Evolutionary conservation across 345 rosid genomes (phyloP).

Genomic region (Reutealis trisperma): DNA sequence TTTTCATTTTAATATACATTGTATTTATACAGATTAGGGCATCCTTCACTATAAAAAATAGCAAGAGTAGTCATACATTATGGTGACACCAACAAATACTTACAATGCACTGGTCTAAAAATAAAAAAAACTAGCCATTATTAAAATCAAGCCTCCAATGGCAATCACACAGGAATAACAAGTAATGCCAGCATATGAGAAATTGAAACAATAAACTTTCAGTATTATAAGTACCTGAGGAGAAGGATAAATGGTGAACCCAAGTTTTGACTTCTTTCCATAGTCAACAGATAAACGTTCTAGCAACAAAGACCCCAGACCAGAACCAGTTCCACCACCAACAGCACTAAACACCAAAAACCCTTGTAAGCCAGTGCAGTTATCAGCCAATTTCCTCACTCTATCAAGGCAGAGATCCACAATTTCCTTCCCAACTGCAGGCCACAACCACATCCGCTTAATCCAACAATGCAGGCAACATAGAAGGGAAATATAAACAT

Average conservation of each 20-base stretch:
- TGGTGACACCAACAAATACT: neutral
- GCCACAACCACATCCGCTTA: constrained; percentile 9
- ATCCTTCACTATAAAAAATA: neutral
- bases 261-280: constrained; percentile 41
- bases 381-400: constrained; percentile 41
- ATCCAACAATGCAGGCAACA: neutral
- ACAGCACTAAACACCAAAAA: constrained; percentile 37
- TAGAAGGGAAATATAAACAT: neutral
- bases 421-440: constrained; percentile 41
- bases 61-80: neutral
- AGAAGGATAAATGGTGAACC: constrained; percentile 42
- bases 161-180: neutral
- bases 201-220: neutral
- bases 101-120: neutral
- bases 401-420: constrained; percentile 44
- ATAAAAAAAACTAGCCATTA: neutral
- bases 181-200: neutral
- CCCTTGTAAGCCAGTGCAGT: constrained; percentile 44
- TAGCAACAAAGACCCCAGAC: constrained; percentile 39
- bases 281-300: constrained; percentile 43
- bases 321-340: constrained; percentile 46
- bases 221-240: constrained; percentile 31
- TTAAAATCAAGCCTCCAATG: neutral
- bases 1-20: neutral
- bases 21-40: neutral